A percentile compares a stretch with the other conserved stretches of the same genome.
Conservation (phyloP, 2,329 filamentous ascomycete species). For the Cladophialophora immunda region DNA sequence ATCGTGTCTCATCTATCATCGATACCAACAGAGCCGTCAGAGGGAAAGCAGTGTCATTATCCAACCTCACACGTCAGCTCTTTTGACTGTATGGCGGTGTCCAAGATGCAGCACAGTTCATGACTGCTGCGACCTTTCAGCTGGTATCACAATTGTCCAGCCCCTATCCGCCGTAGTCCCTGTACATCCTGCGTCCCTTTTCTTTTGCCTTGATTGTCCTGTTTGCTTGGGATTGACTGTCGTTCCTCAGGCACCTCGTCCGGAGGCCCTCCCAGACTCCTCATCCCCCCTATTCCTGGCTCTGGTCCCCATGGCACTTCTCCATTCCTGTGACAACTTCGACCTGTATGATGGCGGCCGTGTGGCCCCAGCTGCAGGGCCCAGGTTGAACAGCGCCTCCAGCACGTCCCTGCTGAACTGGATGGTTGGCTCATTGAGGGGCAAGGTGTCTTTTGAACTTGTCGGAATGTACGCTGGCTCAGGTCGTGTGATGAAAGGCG, state of each 20-base stretch:
- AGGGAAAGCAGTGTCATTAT: background rate
- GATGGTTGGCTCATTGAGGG: slow-evolving; percentile 12
- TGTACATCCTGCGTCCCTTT: background rate
- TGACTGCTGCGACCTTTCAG: too few species aligned
- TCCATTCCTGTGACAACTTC: slow-evolving; percentile 20
- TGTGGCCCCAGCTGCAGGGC: background rate
- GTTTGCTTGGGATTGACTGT: too few species aligned
- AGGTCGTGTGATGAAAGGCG: slow-evolving; percentile 4
- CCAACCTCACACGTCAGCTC: background rate
- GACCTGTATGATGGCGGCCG: slow-evolving; percentile 27
- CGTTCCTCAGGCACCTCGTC: too few species aligned
- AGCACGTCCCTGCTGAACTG: slow-evolving; percentile 30
- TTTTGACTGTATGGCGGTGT: background rate
- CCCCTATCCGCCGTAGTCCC: too few species aligned
- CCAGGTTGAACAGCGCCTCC: slow-evolving; percentile 16
- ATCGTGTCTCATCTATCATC: too few species aligned
- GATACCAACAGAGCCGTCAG: background rate
- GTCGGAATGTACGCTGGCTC: slow-evolving; percentile 13
- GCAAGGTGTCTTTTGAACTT: slow-evolving; percentile 18
- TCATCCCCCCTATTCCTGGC: background rate
- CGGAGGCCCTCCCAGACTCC: slow-evolving; percentile 2
- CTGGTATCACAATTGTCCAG: too few species aligned
- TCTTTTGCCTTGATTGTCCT: too few species aligned
- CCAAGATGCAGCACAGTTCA: background rate
- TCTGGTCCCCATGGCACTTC: slow-evolving; percentile 1